phyloP scores from a whole-genome alignment of 169 alveolate genomes.

The Babesia divergens region DNA sequence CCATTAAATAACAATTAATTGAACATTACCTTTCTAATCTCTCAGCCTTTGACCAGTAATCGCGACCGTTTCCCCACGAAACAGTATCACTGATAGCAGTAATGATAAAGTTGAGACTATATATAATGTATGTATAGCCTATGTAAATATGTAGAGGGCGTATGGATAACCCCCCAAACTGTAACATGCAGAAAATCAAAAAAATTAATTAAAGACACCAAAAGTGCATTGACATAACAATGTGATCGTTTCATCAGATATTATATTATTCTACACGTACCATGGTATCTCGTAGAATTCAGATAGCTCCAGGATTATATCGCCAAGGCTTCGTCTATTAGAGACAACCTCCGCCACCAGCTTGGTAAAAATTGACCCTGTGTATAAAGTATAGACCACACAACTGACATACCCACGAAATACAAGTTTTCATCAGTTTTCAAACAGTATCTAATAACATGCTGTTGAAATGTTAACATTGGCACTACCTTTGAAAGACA shows the following conservation, averaged over 20 bases:
- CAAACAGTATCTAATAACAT: conserved; percentile 15
- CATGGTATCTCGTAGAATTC: conserved; percentile 42
- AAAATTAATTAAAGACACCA: too few relatives aligned
- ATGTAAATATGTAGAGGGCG: too few relatives aligned
- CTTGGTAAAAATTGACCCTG: conserved; percentile 31
- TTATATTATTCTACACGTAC: conserved; percentile 5
- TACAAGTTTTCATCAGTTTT: conserved; percentile 41
- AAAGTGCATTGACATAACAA: not conserved
- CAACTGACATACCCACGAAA: conserved; percentile 33
- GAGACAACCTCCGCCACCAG: conserved; percentile 14
- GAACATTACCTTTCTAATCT: not conserved
- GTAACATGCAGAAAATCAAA: too few relatives aligned
- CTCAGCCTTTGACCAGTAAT: not conserved
- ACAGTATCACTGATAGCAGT: not conserved
- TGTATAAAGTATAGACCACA: not conserved
- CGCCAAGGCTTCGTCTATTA: not conserved
- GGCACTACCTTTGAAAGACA: conserved; percentile 31
- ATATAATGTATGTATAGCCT: too few relatives aligned
- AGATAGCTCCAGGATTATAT: not conserved
- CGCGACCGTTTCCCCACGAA: not conserved
- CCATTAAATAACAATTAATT: not conserved
- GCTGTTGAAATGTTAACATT: too few relatives aligned
- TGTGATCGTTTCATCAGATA: not conserved
- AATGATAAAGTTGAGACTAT: too few relatives aligned
- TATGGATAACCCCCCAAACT: too few relatives aligned